These are phyloP conservation scores for Protoeuglena noctilucae DNA, from an alignment of 139 green algal species.

Conservation along the genomic window DNA sequence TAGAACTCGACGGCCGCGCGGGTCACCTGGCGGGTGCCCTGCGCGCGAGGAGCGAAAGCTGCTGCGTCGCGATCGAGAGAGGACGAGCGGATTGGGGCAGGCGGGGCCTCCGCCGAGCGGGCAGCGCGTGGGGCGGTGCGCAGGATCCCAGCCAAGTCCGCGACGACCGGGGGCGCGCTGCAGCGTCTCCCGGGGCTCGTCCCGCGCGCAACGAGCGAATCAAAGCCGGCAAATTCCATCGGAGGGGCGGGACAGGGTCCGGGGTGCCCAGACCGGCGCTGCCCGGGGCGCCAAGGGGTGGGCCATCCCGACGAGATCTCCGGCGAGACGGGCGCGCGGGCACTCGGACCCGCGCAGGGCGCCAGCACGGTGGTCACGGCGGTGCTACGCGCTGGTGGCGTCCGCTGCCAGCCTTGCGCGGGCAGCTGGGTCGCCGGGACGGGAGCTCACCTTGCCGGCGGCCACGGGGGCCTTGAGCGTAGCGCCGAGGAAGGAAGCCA, in stretches of 20 bases:
- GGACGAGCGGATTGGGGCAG: not conserved
- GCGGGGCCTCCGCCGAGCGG: not conserved
- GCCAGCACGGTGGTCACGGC: not conserved
- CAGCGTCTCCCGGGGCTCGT: no score
- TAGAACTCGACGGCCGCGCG: conserved; percentile 22
- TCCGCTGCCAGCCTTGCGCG: no score
- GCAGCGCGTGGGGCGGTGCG: not conserved
- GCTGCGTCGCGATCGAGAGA: no score
- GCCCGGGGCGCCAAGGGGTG: not conserved
- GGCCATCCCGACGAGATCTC: not conserved
- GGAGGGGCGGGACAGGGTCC: no score
- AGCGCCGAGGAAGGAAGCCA: not conserved
- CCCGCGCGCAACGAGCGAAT: not conserved
- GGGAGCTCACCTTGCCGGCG: not conserved
- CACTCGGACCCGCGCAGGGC: not conserved
- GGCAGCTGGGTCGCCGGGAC: no score
- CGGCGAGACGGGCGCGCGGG: not conserved
- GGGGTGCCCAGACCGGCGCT: not conserved
- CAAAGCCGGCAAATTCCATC: not conserved
- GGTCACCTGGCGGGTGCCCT: conserved; percentile 32
- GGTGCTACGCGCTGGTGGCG: no score
- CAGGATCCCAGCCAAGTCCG: not conserved
- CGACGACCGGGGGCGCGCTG: not conserved
- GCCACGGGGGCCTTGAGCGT: not conserved
- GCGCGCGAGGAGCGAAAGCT: no score